Percentiles rank a stretch among this genome's conserved stretches.
These are phyloP conservation scores for Wickerhamomyces alni DNA, from an alignment of 805 yeast genomes.

Conservation along the genomic window DNA sequence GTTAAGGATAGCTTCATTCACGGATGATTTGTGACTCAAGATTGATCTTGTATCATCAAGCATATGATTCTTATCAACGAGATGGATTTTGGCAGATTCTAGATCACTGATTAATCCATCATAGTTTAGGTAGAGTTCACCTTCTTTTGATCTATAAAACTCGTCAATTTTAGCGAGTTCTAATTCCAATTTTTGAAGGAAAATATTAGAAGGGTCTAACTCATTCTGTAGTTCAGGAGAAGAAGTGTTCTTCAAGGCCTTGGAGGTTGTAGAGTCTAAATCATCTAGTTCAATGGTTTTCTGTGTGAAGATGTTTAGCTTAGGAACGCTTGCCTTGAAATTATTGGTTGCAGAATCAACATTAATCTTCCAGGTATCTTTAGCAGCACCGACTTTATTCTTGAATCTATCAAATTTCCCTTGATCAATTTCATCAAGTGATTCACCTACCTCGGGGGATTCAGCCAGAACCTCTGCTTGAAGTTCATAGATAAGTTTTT, in stretches of 20 bases:
- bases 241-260: not conserved
- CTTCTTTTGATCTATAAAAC: conserved; percentile 44
- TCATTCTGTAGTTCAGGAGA: not conserved
- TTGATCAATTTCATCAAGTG: too few species aligned
- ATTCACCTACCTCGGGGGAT: not conserved
- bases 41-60: conserved; percentile 19
- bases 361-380: not conserved
- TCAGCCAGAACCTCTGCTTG: conserved; percentile 32
- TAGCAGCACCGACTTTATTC: not conserved
- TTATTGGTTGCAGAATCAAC: not conserved
- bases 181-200: conserved; percentile 37
- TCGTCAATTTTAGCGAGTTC: conserved; percentile 48
- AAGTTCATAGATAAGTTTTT: conserved; percentile 49
- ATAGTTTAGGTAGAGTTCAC: conserved; percentile 38
- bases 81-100: conserved; percentile 27
- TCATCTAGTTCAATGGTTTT: conserved; percentile 23
- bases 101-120: conserved; percentile 43
- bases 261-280: conserved; percentile 4
- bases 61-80: conserved; percentile 19
- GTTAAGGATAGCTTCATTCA: conserved; percentile 15
- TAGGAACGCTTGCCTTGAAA: not conserved
- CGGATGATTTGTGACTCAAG: conserved; percentile 18
- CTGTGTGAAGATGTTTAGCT: not conserved
- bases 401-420: not conserved
- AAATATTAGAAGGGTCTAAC: conserved; percentile 36